Evolutionary conservation across 352 stramenopile genomes (phyloP).

Genomic region (Globisporangium cederbergense): DNA sequence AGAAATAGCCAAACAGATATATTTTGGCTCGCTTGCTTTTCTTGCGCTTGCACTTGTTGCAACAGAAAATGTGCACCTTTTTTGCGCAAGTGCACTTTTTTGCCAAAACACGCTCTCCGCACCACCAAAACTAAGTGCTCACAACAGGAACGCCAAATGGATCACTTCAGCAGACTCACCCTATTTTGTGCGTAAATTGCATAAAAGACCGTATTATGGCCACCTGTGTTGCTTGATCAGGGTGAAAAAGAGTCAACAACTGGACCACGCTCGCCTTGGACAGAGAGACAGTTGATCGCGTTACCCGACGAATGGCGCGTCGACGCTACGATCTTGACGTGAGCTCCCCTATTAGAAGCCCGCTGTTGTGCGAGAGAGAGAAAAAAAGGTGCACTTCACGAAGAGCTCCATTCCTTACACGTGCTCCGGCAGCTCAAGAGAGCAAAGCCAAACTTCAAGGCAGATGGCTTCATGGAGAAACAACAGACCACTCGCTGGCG

Average conservation of each 20-base stretch:
- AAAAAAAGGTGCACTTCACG: background rate
- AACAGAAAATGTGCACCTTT: background rate
- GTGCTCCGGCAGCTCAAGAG: background rate
- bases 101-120: slow-evolving; percentile 13
- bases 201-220: background rate
- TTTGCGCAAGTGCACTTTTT: no score
- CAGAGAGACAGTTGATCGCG: slow-evolving; percentile 27
- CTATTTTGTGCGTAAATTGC: background rate
- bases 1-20: background rate
- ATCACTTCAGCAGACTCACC: background rate
- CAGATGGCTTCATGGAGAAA: background rate
- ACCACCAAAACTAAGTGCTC: slow-evolving; percentile 27
- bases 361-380: background rate
- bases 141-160: background rate
- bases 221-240: slow-evolving; percentile 9
- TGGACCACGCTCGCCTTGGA: slow-evolving; percentile 1
- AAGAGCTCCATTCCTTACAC: background rate
- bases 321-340: slow-evolving; percentile 12
- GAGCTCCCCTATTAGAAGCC: background rate
- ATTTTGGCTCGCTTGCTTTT: slow-evolving; percentile 3
- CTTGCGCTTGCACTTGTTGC: slow-evolving; percentile 5
- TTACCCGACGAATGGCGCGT: slow-evolving; percentile 31
- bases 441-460: slow-evolving; percentile 3
- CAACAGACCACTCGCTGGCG: background rate
- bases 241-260: slow-evolving; percentile 5